Evolutionary conservation across 73 alveolate species (phyloP).

Genomic region (Paramecium sexaurelia): DNA sequence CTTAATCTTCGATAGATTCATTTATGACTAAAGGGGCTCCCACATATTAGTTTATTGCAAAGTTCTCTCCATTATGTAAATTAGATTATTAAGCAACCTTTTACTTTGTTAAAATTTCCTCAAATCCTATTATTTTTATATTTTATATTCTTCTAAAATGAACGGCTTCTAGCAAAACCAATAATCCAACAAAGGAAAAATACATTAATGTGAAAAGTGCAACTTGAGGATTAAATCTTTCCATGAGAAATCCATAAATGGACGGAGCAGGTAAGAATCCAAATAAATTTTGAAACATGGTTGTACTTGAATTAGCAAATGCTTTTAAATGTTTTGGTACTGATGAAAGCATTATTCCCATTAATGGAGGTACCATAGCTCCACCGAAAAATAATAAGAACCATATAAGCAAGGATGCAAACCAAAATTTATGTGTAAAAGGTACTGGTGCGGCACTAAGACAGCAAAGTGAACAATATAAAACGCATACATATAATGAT

Average conservation of each 20-base stretch:
- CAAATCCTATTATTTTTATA: background rate
- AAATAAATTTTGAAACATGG: slow-evolving; percentile 82
- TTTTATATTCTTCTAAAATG: background rate
- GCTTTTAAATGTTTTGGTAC: slow-evolving; percentile 83
- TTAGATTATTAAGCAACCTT: background rate
- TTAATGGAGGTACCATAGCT: slow-evolving; percentile 88
- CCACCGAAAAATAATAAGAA: slow-evolving; percentile 89
- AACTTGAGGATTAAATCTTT: slow-evolving; percentile 63
- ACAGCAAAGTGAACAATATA: slow-evolving; percentile 74
- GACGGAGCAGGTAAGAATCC: slow-evolving; percentile 96
- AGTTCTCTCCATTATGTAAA: background rate
- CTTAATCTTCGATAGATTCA: background rate
- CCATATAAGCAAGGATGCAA: slow-evolving; percentile 82
- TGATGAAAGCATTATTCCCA: slow-evolving; percentile 88
- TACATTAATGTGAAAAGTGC: slow-evolving; percentile 69
- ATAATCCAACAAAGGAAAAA: slow-evolving; percentile 54
- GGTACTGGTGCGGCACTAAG: slow-evolving; percentile 82
- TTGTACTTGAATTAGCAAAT: slow-evolving; percentile 89
- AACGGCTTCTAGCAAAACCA: background rate
- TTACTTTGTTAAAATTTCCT: background rate
- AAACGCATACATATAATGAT: slow-evolving; percentile 76
- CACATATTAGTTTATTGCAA: background rate
- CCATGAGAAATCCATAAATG: slow-evolving; percentile 83
- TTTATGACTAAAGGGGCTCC: background rate
- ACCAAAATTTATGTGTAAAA: slow-evolving; percentile 69